Conservation (phyloP, 768 basidiomycete species). For the Hygrocybe punicea region DNA sequence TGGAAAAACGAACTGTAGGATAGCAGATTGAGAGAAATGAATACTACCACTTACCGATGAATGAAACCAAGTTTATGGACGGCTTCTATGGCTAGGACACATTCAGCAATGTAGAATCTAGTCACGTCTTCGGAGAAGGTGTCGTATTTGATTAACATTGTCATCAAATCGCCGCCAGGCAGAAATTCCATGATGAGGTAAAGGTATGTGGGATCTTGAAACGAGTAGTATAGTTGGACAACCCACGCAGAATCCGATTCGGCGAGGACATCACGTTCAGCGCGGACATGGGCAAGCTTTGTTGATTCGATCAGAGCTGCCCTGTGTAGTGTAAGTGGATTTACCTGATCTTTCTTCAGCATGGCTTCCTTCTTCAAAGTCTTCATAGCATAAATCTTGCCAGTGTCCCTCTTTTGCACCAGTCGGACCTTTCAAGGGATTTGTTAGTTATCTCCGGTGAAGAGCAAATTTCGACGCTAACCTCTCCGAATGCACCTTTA, state of each 20-base stretch:
- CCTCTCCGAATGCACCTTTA: slow-evolving; percentile 98
- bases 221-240: slow-evolving; percentile 96
- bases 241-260: slow-evolving; percentile 96
- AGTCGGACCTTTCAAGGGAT: slow-evolving; percentile 65
- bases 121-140: slow-evolving; percentile 98
- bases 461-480: slow-evolving; percentile 23
- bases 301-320: not conserved
- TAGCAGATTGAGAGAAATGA: not conserved
- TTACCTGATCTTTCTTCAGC: slow-evolving; percentile 97
- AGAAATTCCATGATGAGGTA: slow-evolving; percentile 99
- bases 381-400: slow-evolving; percentile 99
- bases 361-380: slow-evolving; percentile 95
- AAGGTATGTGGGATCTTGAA: slow-evolving; percentile 88
- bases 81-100: slow-evolving; percentile 94
- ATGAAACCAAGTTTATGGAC: slow-evolving; percentile 98
- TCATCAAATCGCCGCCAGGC: slow-evolving; percentile 98
- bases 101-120: slow-evolving; percentile 98
- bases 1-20: slow-evolving; percentile 28
- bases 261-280: slow-evolving; percentile 94
- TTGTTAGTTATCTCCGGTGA: not conserved
- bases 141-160: slow-evolving; percentile 99
- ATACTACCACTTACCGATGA: slow-evolving; percentile 69
- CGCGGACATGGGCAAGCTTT: slow-evolving; percentile 95
- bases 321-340: slow-evolving; percentile 14
- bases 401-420: slow-evolving; percentile 94